Evolutionary conservation across 164 flowering plant genomes (phyloP).

Genomic region (Liquidambar formosana): DNA sequence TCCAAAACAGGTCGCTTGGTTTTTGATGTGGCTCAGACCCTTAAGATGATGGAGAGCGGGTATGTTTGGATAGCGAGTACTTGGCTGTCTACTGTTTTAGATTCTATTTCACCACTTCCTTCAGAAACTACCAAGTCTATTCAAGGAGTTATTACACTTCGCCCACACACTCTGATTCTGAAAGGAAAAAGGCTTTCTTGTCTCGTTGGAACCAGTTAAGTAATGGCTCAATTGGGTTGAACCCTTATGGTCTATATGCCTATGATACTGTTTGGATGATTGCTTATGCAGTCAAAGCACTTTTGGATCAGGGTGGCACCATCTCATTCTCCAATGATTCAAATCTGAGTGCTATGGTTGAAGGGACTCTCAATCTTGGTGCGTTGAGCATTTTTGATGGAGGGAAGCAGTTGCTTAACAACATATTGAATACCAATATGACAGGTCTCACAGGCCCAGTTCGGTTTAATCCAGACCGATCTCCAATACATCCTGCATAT

Average conservation of each 20-base stretch:
- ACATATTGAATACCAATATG: conserved; percentile 39
- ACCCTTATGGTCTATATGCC: conserved; percentile 57
- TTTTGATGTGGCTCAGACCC: conserved; percentile 35
- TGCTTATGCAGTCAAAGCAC: conserved; percentile 39
- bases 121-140: conserved; percentile 20
- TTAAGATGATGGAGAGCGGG: conserved; percentile 48
- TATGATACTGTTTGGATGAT: conserved; percentile 63
- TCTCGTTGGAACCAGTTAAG: conserved; percentile 47
- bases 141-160: conserved; percentile 51
- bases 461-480: conserved; percentile 33
- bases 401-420: conserved; percentile 40
- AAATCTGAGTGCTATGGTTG: conserved; percentile 10
- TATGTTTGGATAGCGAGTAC: conserved; percentile 54
- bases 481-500: conserved; percentile 35
- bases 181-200: conserved; percentile 33
- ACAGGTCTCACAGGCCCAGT: conserved; percentile 54
- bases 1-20: conserved; percentile 31
- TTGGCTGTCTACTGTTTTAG: conserved; percentile 49
- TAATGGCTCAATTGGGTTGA: conserved; percentile 40
- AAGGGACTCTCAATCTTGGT: conserved; percentile 36
- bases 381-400: conserved; percentile 53
- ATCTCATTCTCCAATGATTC: conserved; percentile 50
- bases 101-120: conserved; percentile 29
- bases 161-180: conserved; percentile 56
- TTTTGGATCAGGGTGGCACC: conserved; percentile 36